Evolutionary conservation across 352 stramenopile genomes (phyloP), one percentile per base, ranked within the genome.

Genomic region (Elongisporangium anandrum): DNA sequence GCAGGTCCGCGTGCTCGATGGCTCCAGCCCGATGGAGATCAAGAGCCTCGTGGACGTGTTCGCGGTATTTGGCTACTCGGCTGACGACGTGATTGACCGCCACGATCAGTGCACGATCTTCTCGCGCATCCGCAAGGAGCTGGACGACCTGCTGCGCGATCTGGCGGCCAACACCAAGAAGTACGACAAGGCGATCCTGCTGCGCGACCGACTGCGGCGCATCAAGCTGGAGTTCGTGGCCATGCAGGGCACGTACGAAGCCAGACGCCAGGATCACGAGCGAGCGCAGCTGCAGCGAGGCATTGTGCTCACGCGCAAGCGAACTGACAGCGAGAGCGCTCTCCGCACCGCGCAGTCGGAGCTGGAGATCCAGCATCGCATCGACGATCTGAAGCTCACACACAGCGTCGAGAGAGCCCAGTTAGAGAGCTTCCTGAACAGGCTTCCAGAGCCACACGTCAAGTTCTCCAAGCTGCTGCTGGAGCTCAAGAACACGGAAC

Each of bases 21-120:
- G 47, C 19, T 64, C 57, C 21, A 69, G 87, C 19, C 74, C 77
- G 17, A 82, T 88, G 61, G 75, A 89, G 23, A 82, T 92, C 62
- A 82, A 87, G 63, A 72, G 39, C 15, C 73, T 92, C 7, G 61
- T 77, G 15, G 83, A 92, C 61, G 77, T 90, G 2, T 90, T 90
- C 41, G 70, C 75, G 0, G 68, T 92, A 4, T 90, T 92, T 59
- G 80, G 79, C 1, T 90, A 85, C 63, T 64, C 64, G 1, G 26
- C 65, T 16, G 73, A 88, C 16, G 82, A 92, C 41, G 67, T 87
- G 52, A 76, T 92, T 47, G 82, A 90, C 63, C 66, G 73, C 15
- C 82, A 90, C 48, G 82, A 92, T 58, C 80, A 89, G 57, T 85
- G 78, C 63, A 76, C 69, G 16, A 88, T 88, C 23, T 92, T 92